phyloP scores from a whole-genome alignment of 2,329 filamentous ascomycete species.

The Akanthomyces dipterigenus region DNA sequence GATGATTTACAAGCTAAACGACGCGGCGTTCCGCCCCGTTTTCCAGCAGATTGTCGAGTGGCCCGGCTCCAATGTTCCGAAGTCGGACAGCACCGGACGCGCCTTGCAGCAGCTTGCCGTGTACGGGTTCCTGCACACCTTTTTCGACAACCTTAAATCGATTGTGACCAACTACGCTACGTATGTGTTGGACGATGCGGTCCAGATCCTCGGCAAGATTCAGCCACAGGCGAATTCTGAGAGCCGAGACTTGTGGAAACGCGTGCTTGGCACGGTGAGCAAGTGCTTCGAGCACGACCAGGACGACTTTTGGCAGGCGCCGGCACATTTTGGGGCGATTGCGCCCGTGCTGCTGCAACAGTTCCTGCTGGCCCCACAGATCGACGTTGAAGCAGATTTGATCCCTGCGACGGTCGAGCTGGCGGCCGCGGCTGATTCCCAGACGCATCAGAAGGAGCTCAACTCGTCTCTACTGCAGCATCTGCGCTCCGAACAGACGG shows the following conservation, averaged over 20 bases:
- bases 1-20: conserved; percentile 96
- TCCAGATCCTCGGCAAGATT: conserved; percentile 50
- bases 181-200: conserved; percentile 72
- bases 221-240: conserved; percentile 40
- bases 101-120: conserved; percentile 64
- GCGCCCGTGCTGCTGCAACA: conserved; percentile 64
- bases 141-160: conserved; percentile 83
- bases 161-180: conserved; percentile 90
- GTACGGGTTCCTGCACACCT: conserved; percentile 71
- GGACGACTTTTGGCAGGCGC: conserved; percentile 93
- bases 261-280: conserved; percentile 63
- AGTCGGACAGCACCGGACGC: conserved; percentile 53
- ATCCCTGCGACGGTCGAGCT: conserved; percentile 74
- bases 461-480: conserved; percentile 72
- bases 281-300: conserved; percentile 83
- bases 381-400: conserved; percentile 45
- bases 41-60: conserved; percentile 84
- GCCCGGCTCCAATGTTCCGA: conserved; percentile 54
- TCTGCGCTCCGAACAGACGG: conserved; percentile 64
- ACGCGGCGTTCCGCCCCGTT: conserved; percentile 84
- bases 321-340: conserved; percentile 74
- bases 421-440: conserved; percentile 71
- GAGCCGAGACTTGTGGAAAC: conserved; percentile 57
- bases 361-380: conserved; percentile 41
- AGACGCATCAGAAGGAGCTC: conserved; percentile 85